Base-by-base conservation (phyloP, 257 asterid genomes). In the Coffea canephora region DNA sequence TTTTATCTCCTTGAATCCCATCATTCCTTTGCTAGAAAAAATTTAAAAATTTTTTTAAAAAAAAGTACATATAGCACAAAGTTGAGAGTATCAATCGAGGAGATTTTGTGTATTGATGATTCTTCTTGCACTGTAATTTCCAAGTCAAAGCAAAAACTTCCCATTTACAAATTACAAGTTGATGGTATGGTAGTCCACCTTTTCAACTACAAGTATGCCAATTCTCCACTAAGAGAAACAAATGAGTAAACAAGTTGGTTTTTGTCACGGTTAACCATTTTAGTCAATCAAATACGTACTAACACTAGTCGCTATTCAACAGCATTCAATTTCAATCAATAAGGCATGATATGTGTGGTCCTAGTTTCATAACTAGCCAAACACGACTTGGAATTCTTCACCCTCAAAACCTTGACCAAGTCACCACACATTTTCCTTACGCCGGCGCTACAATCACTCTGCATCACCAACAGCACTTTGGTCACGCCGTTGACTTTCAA, bases 261-360 rank as follows among this genome's bases (percentile, higher is more conserved):
- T 50, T 50, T 49, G 74, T 52, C 76, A 34, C 55, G 27, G 71
- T 78, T 69, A 77, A 66, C 12, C 11, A 21, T 18, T 39, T 31
- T 6, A 52, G 81, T 69, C 64, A 73, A 77, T 67, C 66, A 74
- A 75, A 69, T 36, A 52, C 34, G 39, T 25, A 14, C 46, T 31
- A 12, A 10, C 52, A 6, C 52, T 6, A 46, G 54, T 11, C n/a
- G 25, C 74, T 25, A 62, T 64, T 76, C 9, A 3, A 76, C 75
- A 9, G 77, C 45, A 6, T 6, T 54, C 43, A 39, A 39, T 39
- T 57, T 45, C 71, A 77, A 76, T 91, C 84, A 94, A 83, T 85
- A 94, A 66, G 98, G 98, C 86, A 88, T 84, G 73, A 94, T 92
- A 82, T 92, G 97, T 31, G 97, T 92, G 82, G 98, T 94, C 89